These are phyloP conservation scores for Pinus tabuliformis DNA, from an alignment of 75 land plant species.

Conservation along the genomic window DNA sequence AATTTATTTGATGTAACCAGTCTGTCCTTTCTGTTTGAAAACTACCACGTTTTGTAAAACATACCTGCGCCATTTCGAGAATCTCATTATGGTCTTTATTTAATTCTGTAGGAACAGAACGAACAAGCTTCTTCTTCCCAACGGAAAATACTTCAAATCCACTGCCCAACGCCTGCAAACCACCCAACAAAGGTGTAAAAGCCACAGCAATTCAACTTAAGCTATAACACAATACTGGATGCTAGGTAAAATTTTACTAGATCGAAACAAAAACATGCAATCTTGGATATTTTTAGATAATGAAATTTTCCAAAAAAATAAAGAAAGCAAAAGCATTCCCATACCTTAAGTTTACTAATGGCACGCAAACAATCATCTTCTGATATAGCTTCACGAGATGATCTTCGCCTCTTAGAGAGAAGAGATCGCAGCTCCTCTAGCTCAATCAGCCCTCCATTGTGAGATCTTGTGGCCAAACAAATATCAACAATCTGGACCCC, in stretches of 20 bases:
- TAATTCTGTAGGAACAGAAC: slow-evolving; percentile 92
- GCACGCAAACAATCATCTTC: slow-evolving; percentile 96
- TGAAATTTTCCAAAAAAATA: neutral
- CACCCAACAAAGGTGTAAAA: neutral
- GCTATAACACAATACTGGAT: neutral
- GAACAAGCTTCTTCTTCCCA: slow-evolving; percentile 79
- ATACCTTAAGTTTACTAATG: slow-evolving; percentile 86
- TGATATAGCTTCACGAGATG: slow-evolving; percentile 78
- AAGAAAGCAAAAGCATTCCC: neutral
- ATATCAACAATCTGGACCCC: slow-evolving; percentile 98
- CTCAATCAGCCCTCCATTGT: slow-evolving; percentile 90
- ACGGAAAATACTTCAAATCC: slow-evolving; percentile 89
- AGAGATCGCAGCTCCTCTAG: slow-evolving; percentile 70
- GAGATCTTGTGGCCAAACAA: slow-evolving; percentile 84
- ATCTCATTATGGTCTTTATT: slow-evolving; percentile 97
- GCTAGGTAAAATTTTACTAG: neutral
- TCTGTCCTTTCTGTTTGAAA: neutral
- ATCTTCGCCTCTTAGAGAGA: slow-evolving; percentile 62
- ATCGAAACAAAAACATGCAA: slow-evolving; percentile 5
- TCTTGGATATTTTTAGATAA: neutral
- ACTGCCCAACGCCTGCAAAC: slow-evolving; percentile 70
- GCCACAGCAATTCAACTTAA: neutral
- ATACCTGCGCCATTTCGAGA: slow-evolving; percentile 90
- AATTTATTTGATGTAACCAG: neutral
- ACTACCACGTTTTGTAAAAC: slow-evolving; percentile 1